These are phyloP conservation scores for Clonostachys chloroleuca DNA, from an alignment of 2,329 filamentous ascomycete species.

Conservation along the genomic window DNA sequence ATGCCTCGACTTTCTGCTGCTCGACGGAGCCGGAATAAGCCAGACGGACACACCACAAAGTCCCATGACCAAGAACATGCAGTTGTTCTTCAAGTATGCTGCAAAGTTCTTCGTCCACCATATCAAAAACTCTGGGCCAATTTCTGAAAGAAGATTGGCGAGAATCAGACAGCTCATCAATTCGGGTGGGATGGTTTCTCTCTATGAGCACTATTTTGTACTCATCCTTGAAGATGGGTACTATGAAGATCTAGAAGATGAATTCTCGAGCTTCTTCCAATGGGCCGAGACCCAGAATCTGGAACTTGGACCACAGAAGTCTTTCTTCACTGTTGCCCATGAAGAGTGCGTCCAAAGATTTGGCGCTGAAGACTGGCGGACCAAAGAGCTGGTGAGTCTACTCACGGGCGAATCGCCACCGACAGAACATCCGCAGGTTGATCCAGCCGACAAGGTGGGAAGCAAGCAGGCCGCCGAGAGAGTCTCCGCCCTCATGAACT, in stretches of 20 bases:
- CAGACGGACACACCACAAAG: not conserved
- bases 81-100: not conserved
- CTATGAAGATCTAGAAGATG: not conserved
- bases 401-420: not conserved
- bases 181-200: not conserved
- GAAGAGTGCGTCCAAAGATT: not conserved
- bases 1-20: not conserved
- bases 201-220: not conserved
- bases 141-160: too few relatives aligned
- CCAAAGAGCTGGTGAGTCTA: not conserved
- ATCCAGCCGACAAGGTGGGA: too few relatives aligned
- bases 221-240: not conserved
- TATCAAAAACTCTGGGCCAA: not conserved
- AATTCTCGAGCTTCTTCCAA: not conserved
- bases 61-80: not conserved
- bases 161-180: not conserved
- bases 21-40: not conserved
- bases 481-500: not conserved
- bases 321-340: too few relatives aligned
- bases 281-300: not conserved
- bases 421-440: too few relatives aligned
- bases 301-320: not conserved
- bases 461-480: not conserved
- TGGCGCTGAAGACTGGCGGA: not conserved
- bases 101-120: not conserved